Conservation (phyloP, 768 basidiomycete genomes). For the Scleroderma citrinum region DNA sequence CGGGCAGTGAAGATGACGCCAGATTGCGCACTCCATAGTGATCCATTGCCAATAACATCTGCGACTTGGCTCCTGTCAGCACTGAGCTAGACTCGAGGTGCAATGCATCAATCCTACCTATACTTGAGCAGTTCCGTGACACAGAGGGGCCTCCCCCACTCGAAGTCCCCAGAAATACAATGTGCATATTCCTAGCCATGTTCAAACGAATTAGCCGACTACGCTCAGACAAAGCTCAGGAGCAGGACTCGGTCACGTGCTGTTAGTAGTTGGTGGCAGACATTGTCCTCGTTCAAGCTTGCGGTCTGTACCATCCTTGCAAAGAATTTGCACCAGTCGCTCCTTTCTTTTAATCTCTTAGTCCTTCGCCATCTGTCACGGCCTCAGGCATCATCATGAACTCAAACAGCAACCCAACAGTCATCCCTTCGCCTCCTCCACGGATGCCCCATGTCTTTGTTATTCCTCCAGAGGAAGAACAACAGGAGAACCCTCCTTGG, state of each 20-base stretch:
- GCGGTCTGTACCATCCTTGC: constrained; percentile 8
- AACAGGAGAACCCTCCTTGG: constrained; percentile 40
- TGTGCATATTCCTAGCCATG: constrained; percentile 42
- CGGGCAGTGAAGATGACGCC: neutral
- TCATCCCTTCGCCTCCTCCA: constrained; percentile 2
- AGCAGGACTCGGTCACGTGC: neutral
- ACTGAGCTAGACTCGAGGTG: neutral
- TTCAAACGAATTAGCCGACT: too few species aligned
- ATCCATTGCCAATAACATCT: constrained; percentile 46
- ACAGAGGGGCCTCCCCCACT: constrained; percentile 71
- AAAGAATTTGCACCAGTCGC: constrained; percentile 8
- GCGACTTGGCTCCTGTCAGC: constrained; percentile 33
- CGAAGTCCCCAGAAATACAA: constrained; percentile 73
- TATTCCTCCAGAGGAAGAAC: constrained; percentile 54
- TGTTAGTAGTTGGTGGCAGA: too few species aligned
- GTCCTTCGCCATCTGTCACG: constrained; percentile 7
- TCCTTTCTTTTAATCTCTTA: constrained; percentile 7
- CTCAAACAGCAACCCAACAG: constrained; percentile 5
- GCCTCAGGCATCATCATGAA: constrained; percentile 8
- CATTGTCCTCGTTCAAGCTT: constrained; percentile 2
- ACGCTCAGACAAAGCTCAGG: constrained; percentile 12
- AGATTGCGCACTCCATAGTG: constrained; percentile 58
- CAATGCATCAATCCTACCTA: constrained; percentile 23
- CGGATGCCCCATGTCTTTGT: constrained; percentile 49
- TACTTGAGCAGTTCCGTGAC: constrained; percentile 71